These are phyloP conservation scores for Casuarina equisetifolia DNA, from an alignment of 306 rosid species.

Conservation along the genomic window DNA sequence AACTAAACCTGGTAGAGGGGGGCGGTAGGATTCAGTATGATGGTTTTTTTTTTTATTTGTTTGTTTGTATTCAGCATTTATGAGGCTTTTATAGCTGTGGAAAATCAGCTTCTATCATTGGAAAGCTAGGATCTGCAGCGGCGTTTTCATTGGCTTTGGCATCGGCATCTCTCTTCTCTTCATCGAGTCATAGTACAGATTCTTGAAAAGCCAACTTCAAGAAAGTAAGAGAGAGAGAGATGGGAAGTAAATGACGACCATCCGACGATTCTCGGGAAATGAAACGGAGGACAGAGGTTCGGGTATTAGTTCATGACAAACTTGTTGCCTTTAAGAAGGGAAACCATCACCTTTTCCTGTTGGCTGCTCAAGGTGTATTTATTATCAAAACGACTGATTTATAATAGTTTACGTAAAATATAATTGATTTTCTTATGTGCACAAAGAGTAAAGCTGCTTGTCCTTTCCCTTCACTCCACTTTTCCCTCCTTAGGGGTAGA, in stretches of 20 bases:
- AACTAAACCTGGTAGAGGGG: conserved; percentile 37
- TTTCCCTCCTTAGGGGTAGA: too few relatives aligned
- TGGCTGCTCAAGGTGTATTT: conserved; percentile 36
- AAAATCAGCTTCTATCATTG: conserved; percentile 48
- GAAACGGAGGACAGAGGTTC: conserved; percentile 38
- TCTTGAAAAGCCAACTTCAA: conserved; percentile 36
- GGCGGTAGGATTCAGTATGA: neutral
- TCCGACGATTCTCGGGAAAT: conserved; percentile 74
- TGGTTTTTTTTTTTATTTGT: conserved; percentile 19
- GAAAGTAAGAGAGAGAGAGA: conserved; percentile 18
- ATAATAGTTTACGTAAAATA: too few relatives aligned
- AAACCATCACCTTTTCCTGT: conserved; percentile 34
- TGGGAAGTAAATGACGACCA: conserved; percentile 45
- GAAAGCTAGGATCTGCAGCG: conserved; percentile 26
- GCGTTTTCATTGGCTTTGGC: conserved; percentile 9
- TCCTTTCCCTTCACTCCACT: too few relatives aligned
- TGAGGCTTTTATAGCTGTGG: conserved; percentile 59
- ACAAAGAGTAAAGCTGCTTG: too few relatives aligned
- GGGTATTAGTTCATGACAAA: conserved; percentile 29
- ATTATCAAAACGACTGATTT: conserved; percentile 27
- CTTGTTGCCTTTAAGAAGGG: conserved; percentile 40
- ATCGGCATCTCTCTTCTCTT: conserved; percentile 6
- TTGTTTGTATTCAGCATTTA: conserved; percentile 43
- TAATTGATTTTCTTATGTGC: too few relatives aligned
- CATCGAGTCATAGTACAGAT: conserved; percentile 18